Evolutionary conservation across 495 filamentous ascomycete species (phyloP).

Genomic region (Tuber calosporum): DNA sequence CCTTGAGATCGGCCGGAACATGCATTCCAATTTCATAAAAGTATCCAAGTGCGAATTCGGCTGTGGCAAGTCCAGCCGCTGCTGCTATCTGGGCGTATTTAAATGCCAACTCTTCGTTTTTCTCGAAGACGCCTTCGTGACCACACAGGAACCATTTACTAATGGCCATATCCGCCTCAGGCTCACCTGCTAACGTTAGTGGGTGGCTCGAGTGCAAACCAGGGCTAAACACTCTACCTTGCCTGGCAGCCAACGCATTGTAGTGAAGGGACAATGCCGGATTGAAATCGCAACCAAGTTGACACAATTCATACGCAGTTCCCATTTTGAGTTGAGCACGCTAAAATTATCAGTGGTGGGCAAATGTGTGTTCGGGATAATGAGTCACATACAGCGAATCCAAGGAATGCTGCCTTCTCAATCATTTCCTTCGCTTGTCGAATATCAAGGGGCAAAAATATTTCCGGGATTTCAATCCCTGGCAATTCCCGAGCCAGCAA

Average conservation of each 20-base stretch:
- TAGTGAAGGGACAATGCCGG: conserved; percentile 89
- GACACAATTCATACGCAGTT: conserved; percentile 86
- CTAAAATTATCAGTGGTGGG: conserved; percentile 25
- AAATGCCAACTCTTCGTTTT: conserved; percentile 90
- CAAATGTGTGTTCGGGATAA: neutral
- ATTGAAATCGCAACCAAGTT: conserved; percentile 89
- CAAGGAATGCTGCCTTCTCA: conserved; percentile 92
- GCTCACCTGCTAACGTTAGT: conserved; percentile 65
- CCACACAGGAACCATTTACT: conserved; percentile 99
- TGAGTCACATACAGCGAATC: conserved; percentile 60
- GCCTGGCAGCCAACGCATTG: conserved; percentile 83
- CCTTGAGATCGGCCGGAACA: conserved; percentile 68
- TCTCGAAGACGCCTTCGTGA: conserved; percentile 80
- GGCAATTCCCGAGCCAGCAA: conserved; percentile 82
- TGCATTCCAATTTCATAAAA: conserved; percentile 95
- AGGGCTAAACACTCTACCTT: conserved; percentile 79
- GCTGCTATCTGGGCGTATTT: conserved; percentile 84
- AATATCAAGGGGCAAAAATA: conserved; percentile 64
- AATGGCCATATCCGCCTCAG: conserved; percentile 91
- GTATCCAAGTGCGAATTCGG: conserved; percentile 91
- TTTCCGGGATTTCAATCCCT: conserved; percentile 73
- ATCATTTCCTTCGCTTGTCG: conserved; percentile 75
- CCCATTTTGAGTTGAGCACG: conserved; percentile 96
- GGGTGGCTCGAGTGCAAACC: conserved; percentile 91
- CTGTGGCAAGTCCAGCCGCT: conserved; percentile 68